Conservation (phyloP, 495 filamentous ascomycete species). For the Neurospora sp. region DNA sequence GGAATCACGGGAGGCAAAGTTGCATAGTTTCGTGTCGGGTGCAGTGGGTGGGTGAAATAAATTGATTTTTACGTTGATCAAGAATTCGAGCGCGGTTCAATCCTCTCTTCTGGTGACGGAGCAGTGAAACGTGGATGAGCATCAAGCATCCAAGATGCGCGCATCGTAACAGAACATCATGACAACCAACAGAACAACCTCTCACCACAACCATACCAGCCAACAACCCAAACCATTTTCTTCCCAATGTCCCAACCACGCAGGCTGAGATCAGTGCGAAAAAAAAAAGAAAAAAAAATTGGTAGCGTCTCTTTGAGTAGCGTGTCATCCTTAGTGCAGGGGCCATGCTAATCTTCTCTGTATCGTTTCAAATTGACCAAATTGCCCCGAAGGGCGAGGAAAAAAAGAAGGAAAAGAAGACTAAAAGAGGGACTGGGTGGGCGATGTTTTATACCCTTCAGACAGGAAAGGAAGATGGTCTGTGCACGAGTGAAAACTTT, state of each 20-base stretch:
- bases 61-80: neutral
- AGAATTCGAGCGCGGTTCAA: neutral
- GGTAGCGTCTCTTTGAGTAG: constrained; percentile 96
- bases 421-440: neutral
- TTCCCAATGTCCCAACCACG: neutral
- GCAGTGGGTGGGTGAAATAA: neutral
- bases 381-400: constrained; percentile 22
- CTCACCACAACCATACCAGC: too few species aligned
- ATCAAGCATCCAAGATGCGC: neutral
- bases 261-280: neutral
- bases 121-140: neutral
- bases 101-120: neutral
- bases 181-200: neutral
- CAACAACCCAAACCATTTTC: neutral
- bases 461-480: neutral
- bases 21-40: neutral
- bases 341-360: constrained; percentile 99
- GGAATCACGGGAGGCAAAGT: neutral
- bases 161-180: neutral
- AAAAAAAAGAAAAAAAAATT: constrained; percentile 53
- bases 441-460: neutral
- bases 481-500: neutral
- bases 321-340: constrained; percentile 99
- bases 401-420: constrained; percentile 13
- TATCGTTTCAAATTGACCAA: constrained; percentile 33